phyloP scores from a whole-genome alignment of 2,329 filamentous ascomycete species.

The Hypocreales sp. region DNA sequence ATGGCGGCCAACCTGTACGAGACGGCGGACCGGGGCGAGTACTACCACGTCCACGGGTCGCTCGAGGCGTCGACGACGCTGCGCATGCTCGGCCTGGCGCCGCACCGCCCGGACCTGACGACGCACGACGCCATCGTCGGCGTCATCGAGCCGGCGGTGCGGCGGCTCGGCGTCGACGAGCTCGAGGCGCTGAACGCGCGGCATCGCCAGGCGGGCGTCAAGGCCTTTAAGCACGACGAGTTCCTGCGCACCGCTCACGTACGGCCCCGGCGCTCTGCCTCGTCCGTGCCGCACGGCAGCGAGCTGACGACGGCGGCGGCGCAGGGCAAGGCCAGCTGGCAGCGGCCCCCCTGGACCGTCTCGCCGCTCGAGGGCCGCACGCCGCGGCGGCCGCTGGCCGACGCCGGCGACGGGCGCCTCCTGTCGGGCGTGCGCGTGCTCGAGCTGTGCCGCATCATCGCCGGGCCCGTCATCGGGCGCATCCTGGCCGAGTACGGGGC shows the following conservation, averaged over 20 bases:
- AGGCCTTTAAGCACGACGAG: conserved; percentile 41
- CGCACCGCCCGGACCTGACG: conserved; percentile 43
- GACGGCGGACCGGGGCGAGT: conserved; percentile 49
- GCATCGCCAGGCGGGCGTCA: conserved; percentile 42
- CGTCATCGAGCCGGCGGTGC: conserved; percentile 43
- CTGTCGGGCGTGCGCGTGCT: conserved; percentile 54
- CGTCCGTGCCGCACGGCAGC: too few relatives aligned
- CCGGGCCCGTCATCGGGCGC: conserved; percentile 56
- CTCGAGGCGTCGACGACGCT: conserved; percentile 55
- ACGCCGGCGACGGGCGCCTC: conserved; percentile 11
- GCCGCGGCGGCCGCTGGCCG: conserved; percentile 25
- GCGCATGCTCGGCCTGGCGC: conserved; percentile 52
- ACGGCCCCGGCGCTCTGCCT: conserved; percentile 2
- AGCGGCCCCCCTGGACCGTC: conserved; percentile 32
- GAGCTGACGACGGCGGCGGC: too few relatives aligned
- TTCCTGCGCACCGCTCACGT: conserved; percentile 37
- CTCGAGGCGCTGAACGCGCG: conserved; percentile 42
- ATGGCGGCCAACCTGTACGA: conserved; percentile 59
- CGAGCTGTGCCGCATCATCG: conserved; percentile 62
- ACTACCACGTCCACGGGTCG: conserved; percentile 63
- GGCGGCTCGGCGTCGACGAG: conserved; percentile 34
- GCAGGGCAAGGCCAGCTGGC: conserved; percentile 28
- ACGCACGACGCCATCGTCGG: conserved; percentile 43
- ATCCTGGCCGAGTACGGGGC: conserved; percentile 64
- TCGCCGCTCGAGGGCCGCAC: conserved; percentile 32